Evolutionary conservation across 1,284 basidiomycete species (phyloP), one percentile per base, ranked within the genome.

Genomic region (Nidula niveotomentosa): DNA sequence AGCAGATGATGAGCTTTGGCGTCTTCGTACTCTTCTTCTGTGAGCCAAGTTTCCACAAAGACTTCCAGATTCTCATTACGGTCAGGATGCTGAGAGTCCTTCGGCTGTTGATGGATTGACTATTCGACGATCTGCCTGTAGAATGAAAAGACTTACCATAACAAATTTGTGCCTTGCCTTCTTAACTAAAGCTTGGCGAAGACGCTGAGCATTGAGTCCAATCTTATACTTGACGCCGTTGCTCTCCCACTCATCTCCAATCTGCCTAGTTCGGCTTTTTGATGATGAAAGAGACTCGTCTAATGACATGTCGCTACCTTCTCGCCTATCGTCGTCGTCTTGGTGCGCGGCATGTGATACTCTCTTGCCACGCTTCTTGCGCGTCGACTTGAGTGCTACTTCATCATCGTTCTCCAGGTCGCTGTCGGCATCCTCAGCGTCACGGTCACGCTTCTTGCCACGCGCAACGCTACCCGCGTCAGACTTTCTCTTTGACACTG

Each of bases 21-120:
- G 37, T 76, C 75, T 55, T 77, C 74, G 65, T 87, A 88, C 59
- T 90, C 84, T 53, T 85, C 86, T 50, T 92, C 90, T 6, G 84
- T 84, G 49, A 90, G 75, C 90, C 90, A 92, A 30, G 76, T 79
- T 65, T 91, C 89, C 12, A 91, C 78, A 59, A 81, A 85, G 35
- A 91, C 82, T 56, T 88, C 82, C 15, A 90, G 70, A 56, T 84
- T 81, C 12, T 78, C 81, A 56, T 80, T 72, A 48, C 82, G 80
- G 67, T 92, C 90, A 2, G 87, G 86, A 66, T 92, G 90, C 53
- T 83, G 76, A 13, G 90, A 91, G 63, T 92, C 90, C 54, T 79
- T 72, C 2, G 90, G 90, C 90, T 92, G 58, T 34, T 54, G 55
- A 50, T 43, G 59, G 4, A 52, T 33, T 33, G 53, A 48, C 12